Conservation (phyloP, 2,329 filamentous ascomycete species). For the Knoxdaviesia capensis region DNA sequence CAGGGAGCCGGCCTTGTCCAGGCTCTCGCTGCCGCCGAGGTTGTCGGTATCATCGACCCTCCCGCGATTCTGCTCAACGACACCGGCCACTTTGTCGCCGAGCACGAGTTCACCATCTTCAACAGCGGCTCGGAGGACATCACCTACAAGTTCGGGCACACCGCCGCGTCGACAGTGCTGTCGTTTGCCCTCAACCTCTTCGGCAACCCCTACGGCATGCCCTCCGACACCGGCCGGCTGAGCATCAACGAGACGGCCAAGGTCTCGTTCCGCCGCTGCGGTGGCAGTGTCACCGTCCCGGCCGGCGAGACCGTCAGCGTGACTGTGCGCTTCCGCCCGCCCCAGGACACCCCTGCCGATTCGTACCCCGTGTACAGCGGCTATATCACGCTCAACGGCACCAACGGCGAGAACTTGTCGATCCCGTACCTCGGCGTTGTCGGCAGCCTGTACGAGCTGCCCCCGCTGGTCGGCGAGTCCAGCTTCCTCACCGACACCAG, state of each 20-base stretch:
- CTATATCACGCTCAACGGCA: constrained; percentile 16
- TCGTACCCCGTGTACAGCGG: constrained; percentile 18
- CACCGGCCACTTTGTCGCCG: constrained; percentile 16
- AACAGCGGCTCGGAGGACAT: constrained; percentile 16
- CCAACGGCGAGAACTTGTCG: constrained; percentile 12
- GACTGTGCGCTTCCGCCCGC: constrained; percentile 10
- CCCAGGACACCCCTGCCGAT: constrained; percentile 7
- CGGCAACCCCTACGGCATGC: constrained; percentile 6
- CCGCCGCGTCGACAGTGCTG: constrained; percentile 14
- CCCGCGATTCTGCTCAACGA: constrained; percentile 23
- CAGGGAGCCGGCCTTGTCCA: constrained; percentile 24
- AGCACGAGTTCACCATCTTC: constrained; percentile 16
- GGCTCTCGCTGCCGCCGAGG: constrained; percentile 18
- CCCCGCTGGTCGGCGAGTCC: no score
- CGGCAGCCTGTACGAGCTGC: background rate
- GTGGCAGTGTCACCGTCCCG: constrained; percentile 8
- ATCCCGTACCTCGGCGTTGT: constrained; percentile 16
- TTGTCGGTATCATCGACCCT: constrained; percentile 15
- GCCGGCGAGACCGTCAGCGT: constrained; percentile 10
- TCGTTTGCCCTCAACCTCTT: constrained; percentile 3
- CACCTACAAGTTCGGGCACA: constrained; percentile 17
- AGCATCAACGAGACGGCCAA: background rate
- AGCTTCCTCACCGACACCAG: no score
- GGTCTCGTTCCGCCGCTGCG: no score
- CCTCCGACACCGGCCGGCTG: constrained; percentile 1